Evolutionary conservation across 768 basidiomycete genomes (phyloP).

Genomic region (Kwoniella newhampshirensis): DNA sequence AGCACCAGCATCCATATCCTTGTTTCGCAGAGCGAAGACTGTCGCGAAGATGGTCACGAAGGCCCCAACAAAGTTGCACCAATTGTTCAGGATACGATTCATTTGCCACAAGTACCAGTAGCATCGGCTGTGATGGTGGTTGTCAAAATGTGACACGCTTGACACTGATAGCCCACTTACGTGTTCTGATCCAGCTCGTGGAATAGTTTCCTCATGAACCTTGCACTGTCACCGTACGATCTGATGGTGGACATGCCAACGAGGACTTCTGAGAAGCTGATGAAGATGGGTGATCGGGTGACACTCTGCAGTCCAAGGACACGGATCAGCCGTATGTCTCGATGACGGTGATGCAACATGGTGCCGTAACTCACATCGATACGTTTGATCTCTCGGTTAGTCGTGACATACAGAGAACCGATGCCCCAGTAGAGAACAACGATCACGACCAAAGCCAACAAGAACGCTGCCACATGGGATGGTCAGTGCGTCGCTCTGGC

Average conservation of each 20-base stretch:
- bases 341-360: background rate
- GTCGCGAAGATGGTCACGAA: constrained; percentile 53
- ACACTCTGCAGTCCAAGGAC: constrained; percentile 34
- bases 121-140: constrained; percentile 39
- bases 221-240: constrained; percentile 54
- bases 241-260: constrained; percentile 55
- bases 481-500: background rate
- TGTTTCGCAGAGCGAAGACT: constrained; percentile 50
- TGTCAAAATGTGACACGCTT: too few species aligned
- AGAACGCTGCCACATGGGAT: constrained; percentile 43
- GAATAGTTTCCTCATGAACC: constrained; percentile 54
- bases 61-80: constrained; percentile 52
- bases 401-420: constrained; percentile 54
- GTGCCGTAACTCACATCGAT: constrained; percentile 47
- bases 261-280: constrained; percentile 53
- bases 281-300: constrained; percentile 54
- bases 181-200: constrained; percentile 54
- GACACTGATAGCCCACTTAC: constrained; percentile 22
- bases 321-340: background rate
- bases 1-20: constrained; percentile 51
- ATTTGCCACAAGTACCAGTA: constrained; percentile 55
- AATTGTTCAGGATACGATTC: constrained; percentile 51
- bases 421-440: constrained; percentile 48
- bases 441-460: constrained; percentile 49
- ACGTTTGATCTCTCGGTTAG: constrained; percentile 55